Conservation (phyloP, 768 basidiomycete genomes). For the Boletus reticulatus region DNA sequence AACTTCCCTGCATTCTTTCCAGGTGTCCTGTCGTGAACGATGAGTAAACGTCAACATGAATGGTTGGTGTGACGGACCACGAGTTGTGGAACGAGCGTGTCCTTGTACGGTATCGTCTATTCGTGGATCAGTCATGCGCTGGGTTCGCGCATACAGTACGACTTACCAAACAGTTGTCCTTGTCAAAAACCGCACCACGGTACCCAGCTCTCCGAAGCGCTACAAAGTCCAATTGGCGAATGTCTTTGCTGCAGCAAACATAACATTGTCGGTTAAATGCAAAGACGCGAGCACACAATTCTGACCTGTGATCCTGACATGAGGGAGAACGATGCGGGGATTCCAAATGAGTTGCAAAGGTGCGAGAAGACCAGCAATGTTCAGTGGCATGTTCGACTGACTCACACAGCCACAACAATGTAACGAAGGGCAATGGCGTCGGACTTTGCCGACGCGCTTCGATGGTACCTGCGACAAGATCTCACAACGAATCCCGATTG, state of each 20-base stretch:
- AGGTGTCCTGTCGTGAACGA: constrained; percentile 53
- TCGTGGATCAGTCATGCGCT: not conserved
- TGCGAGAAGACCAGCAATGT: constrained; percentile 66
- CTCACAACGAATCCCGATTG: no score
- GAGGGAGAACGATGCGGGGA: constrained; percentile 68
- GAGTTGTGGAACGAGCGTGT: constrained; percentile 74
- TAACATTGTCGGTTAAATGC: constrained; percentile 6
- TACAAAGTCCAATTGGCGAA: constrained; percentile 78
- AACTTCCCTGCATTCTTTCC: constrained; percentile 64
- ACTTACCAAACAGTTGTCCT: constrained; percentile 93
- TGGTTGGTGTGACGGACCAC: constrained; percentile 42
- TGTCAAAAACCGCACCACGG: constrained; percentile 91
- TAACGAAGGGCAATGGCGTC: not conserved
- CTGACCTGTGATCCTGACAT: constrained; percentile 63
- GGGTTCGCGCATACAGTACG: not conserved
- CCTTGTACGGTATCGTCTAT: constrained; percentile 80
- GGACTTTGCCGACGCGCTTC: not conserved
- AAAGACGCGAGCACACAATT: not conserved
- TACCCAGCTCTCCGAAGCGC: constrained; percentile 75
- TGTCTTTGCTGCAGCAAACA: constrained; percentile 58
- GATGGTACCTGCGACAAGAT: no score
- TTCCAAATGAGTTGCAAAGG: constrained; percentile 69
- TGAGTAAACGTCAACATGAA: not conserved
- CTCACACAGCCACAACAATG: not conserved
- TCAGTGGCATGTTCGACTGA: constrained; percentile 57